Percentiles rank a stretch among this genome's conserved stretches.
phyloP scores from a whole-genome alignment of 1,284 basidiomycete genomes.

The Ganoderma sinense region DNA sequence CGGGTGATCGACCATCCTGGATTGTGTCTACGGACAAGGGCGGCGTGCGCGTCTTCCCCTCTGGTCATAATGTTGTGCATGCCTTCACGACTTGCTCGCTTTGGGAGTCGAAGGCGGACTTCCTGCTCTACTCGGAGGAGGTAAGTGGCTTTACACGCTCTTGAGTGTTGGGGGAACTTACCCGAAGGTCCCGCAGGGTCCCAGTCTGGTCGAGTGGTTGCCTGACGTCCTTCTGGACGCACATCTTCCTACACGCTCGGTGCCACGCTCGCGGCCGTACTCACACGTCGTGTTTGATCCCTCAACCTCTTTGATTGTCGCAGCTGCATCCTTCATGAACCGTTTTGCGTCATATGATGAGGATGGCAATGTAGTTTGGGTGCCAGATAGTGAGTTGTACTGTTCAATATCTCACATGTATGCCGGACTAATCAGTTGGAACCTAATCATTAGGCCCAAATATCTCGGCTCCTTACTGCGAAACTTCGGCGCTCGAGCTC shows the following conservation, averaged over 20 bases:
- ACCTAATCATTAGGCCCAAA: conserved; percentile 60
- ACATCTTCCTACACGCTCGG: conserved; percentile 74
- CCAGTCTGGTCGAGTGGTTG: conserved; percentile 84
- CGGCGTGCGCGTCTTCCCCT: conserved; percentile 70
- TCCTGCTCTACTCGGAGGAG: conserved; percentile 87
- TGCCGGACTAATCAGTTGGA: conserved; percentile 22
- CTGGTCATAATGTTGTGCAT: conserved; percentile 77
- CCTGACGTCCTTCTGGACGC: conserved; percentile 76
- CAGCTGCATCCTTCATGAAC: conserved; percentile 78
- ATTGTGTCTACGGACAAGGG: conserved; percentile 80
- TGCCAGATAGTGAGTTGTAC: conserved; percentile 75
- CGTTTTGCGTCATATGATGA: conserved; percentile 93
- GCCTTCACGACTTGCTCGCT: conserved; percentile 86
- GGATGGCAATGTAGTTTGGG: conserved; percentile 80
- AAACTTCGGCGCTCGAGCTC: conserved; percentile 88
- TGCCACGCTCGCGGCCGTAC: conserved; percentile 81
- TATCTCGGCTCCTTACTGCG: conserved; percentile 79
- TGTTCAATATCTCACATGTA: conserved; percentile 20
- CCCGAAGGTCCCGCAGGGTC: conserved; percentile 61
- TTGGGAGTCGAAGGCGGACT: conserved; percentile 83
- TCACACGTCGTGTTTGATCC: conserved; percentile 88
- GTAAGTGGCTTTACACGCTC: conserved; percentile 46
- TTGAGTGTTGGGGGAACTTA: conserved; percentile 24
- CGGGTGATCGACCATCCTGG: conserved; percentile 89
- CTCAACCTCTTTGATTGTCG: conserved; percentile 84